A percentile compares a stretch with the other conserved stretches of the same genome.
phyloP scores from a whole-genome alignment of 129 eudicot genomes.

The Flaveria bidentis region DNA sequence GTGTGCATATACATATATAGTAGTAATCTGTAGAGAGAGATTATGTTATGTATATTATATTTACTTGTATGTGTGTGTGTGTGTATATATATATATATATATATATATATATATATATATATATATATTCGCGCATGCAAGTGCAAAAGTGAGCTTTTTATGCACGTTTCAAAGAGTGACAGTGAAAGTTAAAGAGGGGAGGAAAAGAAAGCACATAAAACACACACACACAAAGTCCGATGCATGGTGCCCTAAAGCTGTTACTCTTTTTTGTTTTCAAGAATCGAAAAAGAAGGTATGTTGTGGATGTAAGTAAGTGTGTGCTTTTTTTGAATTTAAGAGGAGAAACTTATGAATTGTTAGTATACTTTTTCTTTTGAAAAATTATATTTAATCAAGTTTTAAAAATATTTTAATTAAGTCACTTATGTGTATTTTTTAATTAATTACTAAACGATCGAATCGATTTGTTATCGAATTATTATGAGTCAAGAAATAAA shows the following conservation, averaged over 20 bases:
- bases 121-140: constrained; percentile 45
- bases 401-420: too few relatives aligned
- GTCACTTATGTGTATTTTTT: too few relatives aligned
- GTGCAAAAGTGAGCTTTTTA: constrained; percentile 39
- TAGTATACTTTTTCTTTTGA: too few relatives aligned
- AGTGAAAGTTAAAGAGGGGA: constrained; percentile 40
- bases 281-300: constrained; percentile 19
- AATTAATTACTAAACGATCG: too few relatives aligned
- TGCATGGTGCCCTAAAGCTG: constrained; percentile 46
- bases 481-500: too few relatives aligned
- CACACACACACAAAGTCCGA: constrained; percentile 16
- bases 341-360: too few relatives aligned
- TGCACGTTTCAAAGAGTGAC: constrained; percentile 42
- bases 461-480: too few relatives aligned
- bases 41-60: neutral
- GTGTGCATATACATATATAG: constrained; percentile 15
- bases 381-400: too few relatives aligned
- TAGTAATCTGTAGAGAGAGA: neutral
- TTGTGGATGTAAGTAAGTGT: neutral
- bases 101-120: neutral
- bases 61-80: neutral
- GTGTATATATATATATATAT: too few relatives aligned
- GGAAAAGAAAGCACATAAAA: constrained; percentile 31
- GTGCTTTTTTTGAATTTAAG: constrained; percentile 6
- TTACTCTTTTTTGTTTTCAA: constrained; percentile 21